Percentiles rank a stretch among this genome's conserved stretches.
phyloP scores from a whole-genome alignment of 345 rosid genomes.

The Lagerstroemia speciosa region DNA sequence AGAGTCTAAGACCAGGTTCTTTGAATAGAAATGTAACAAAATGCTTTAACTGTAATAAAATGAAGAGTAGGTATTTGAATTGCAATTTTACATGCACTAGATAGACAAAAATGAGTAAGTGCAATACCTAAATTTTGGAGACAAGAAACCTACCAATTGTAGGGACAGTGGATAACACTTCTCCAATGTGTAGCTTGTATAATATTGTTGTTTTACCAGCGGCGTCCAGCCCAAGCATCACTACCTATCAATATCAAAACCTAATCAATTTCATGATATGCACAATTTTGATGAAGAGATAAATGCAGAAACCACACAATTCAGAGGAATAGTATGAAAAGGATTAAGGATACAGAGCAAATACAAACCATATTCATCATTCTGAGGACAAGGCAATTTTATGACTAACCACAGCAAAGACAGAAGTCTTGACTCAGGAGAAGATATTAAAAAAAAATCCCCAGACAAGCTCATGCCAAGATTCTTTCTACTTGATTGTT shows the following conservation, averaged over 20 bases:
- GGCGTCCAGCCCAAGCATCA: conserved; percentile 95
- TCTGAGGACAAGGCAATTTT: no score
- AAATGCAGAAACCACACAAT: no score
- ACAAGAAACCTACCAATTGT: conserved; percentile 59
- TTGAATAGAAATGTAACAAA: neutral
- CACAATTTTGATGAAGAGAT: no score
- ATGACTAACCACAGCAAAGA: no score
- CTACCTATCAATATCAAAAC: conserved; percentile 39
- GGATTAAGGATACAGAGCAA: no score
- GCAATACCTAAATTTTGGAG: conserved; percentile 1
- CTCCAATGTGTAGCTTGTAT: conserved; percentile 96
- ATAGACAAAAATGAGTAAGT: neutral
- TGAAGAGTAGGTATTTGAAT: neutral
- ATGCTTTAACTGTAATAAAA: neutral
- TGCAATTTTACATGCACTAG: neutral
- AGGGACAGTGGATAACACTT: conserved; percentile 94
- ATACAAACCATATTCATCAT: no score
- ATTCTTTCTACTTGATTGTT: no score
- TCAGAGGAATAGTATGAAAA: no score
- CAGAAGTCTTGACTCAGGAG: no score
- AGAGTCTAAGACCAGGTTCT: neutral
- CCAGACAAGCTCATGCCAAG: no score
- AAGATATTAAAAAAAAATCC: no score
- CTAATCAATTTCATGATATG: no score
- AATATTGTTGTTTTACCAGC: conserved; percentile 96